Conservation (phyloP, 2,329 filamentous ascomycete genomes). For the Colletotrichum somersetense region DNA sequence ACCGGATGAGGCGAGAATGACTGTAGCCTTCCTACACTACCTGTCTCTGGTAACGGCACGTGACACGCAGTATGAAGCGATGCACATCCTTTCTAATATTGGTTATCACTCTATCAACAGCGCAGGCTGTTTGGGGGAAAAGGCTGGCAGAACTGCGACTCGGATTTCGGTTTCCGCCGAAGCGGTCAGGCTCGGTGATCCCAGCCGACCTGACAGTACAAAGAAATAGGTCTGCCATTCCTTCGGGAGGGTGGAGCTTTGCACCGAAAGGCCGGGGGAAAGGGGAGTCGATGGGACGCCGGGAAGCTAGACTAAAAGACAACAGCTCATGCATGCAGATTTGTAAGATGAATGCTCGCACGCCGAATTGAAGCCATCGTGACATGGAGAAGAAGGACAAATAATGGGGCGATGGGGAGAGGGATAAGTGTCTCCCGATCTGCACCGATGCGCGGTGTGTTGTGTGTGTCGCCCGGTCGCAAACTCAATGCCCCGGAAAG, state of each 20-base stretch:
- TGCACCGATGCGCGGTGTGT: background rate
- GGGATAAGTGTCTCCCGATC: background rate
- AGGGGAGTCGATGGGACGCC: conserved; percentile 23
- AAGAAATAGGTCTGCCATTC: background rate
- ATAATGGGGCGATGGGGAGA: conserved; percentile 10
- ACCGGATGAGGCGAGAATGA: too few species aligned
- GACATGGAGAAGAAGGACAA: background rate
- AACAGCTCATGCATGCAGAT: conserved; percentile 23
- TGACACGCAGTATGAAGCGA: background rate
- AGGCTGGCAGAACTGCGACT: conserved; percentile 1
- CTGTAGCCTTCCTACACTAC: too few species aligned
- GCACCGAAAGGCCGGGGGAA: conserved; percentile 27
- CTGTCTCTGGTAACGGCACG: background rate
- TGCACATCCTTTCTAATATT: background rate
- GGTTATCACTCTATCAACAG: background rate
- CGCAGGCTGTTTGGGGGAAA: background rate
- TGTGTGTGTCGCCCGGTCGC: background rate
- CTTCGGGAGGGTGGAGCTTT: conserved; percentile 19
- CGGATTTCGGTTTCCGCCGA: conserved; percentile 35
- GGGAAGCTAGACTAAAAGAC: conserved; percentile 29
- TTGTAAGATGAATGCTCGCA: conserved; percentile 11
- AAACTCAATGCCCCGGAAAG: conserved; percentile 34
- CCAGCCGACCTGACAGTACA: conserved; percentile 23
- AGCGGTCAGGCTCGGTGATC: conserved; percentile 34
- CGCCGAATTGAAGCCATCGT: conserved; percentile 21